Conservation (phyloP, 1,284 basidiomycete species). For the Pseudozyma sp. region DNA sequence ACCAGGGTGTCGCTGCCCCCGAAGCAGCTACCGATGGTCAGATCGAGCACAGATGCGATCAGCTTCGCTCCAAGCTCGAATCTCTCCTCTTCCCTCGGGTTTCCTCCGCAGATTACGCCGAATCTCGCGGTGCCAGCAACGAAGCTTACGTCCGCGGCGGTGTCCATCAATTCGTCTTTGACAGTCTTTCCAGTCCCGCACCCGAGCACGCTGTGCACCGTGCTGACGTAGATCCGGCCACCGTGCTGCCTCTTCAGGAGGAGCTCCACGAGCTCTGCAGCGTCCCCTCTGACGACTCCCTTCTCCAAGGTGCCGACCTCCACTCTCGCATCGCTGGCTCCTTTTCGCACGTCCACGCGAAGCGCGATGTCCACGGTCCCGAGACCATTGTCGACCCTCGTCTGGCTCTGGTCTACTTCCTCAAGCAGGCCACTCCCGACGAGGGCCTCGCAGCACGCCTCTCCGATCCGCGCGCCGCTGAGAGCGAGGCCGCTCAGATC, state of each 20-base stretch:
- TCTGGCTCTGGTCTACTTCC: conserved; percentile 55
- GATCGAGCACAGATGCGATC: conserved; percentile 35
- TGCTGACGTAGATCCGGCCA: conserved; percentile 27
- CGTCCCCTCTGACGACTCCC: conserved; percentile 51
- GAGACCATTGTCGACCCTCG: conserved; percentile 51
- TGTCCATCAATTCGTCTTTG: conserved; percentile 52
- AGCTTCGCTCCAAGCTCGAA: conserved; percentile 43
- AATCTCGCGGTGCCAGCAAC: conserved; percentile 14
- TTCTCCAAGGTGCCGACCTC: conserved; percentile 54
- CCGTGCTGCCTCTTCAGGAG: conserved; percentile 45
- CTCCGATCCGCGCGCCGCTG: conserved; percentile 32
- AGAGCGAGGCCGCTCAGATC: conserved; percentile 46
- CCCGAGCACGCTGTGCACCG: conserved; percentile 17
- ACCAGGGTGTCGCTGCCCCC: conserved; percentile 28
- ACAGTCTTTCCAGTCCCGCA: conserved; percentile 18
- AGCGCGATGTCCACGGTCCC: conserved; percentile 35
- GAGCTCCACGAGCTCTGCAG: conserved; percentile 55
- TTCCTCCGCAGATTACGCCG: conserved; percentile 29
- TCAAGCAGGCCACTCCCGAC: conserved; percentile 54
- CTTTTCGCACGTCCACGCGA: conserved; percentile 29
- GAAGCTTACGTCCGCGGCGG: conserved; percentile 41
- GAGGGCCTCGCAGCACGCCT: conserved; percentile 44
- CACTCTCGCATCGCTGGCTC: conserved; percentile 46
- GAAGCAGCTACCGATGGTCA: conserved; percentile 22
- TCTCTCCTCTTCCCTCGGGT: conserved; percentile 28